Base-by-base conservation (phyloP, 768 basidiomycete genomes). In the Pleurotus eryngii region DNA sequence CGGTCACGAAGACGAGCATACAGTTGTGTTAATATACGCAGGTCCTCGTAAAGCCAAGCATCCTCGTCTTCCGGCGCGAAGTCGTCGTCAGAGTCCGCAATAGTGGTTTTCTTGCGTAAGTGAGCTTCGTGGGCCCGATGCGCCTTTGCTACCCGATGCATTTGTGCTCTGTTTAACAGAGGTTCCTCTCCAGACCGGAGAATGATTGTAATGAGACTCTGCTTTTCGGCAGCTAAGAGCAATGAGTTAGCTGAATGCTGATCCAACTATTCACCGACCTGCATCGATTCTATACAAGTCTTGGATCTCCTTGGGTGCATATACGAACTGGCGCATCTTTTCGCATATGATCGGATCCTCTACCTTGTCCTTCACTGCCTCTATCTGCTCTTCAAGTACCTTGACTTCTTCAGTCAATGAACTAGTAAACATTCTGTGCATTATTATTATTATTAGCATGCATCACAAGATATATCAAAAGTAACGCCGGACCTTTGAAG, bases 21-120 rank as follows among this genome's bases (percentile, higher is more conserved):
- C 17, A 98, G 71, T 67, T 87, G 83, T 9, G 89, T 78, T 40
- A 97, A 79, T 17, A 97, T 77, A 59, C 82, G 84, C 55, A 98
- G 73, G 69, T 99, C 97, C 70, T 98, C 96, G 60, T 90, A 90
- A 30, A 99, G 72, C 97, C 97, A 99, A 6, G 90, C 96, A 65
- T 97, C 95, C 46, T 99, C 97, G 66, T 95, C 87, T 57, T 85
- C 81, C 1, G 96, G 95, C 0, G 95, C 96, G 39, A 95, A 89
- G 57, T 97, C 93, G 64, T 94, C 91, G 63, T 95, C 95, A 2
- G 95, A 97, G 68, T 95, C 92, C 18, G 77, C 78, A 54, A 89
- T 65, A 5, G 76, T 70, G 51, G 82, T 83, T 43, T 80, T 81
- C 55, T 85, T 73, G 50, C 74, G 77, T 62, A 84, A 63, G 73